phyloP scores from a whole-genome alignment of 441 rosid species.

The Erodium texanum region DNA sequence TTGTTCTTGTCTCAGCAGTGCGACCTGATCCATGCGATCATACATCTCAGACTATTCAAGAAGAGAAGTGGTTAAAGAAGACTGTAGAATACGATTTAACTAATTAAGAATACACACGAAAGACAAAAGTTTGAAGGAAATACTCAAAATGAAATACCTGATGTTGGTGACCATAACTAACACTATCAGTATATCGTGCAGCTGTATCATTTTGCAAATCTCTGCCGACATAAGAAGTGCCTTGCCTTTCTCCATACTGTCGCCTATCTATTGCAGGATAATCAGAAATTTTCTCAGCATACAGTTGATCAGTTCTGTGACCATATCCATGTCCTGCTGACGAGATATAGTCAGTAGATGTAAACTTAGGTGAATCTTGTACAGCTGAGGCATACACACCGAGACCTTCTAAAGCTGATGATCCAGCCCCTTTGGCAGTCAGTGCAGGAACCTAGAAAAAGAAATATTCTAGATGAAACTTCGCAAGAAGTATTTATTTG shows the following conservation, averaged over 20 bases:
- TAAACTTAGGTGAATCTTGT: slow-evolving; percentile 77
- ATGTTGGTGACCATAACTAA: slow-evolving; percentile 55
- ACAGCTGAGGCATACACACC: slow-evolving; percentile 52
- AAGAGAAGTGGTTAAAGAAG: slow-evolving; percentile 12
- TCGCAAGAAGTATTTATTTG: neutral
- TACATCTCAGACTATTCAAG: slow-evolving; percentile 55
- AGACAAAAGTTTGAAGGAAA: slow-evolving; percentile 5
- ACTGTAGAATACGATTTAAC: slow-evolving; percentile 9
- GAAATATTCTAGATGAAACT: slow-evolving; percentile 7
- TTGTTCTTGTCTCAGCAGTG: slow-evolving; percentile 79
- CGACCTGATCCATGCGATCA: slow-evolving; percentile 72
- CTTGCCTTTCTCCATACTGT: slow-evolving; percentile 65
- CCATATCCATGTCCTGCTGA: slow-evolving; percentile 65
- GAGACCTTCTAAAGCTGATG: slow-evolving; percentile 61
- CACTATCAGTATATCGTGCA: slow-evolving; percentile 60
- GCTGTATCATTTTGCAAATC: slow-evolving; percentile 67
- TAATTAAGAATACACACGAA: neutral
- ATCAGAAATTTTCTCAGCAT: slow-evolving; percentile 65
- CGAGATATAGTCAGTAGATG: slow-evolving; percentile 57
- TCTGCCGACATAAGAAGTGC: slow-evolving; percentile 59
- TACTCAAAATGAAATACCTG: slow-evolving; percentile 44
- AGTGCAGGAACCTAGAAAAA: slow-evolving; percentile 37
- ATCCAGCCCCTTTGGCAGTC: slow-evolving; percentile 44
- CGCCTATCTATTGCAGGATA: slow-evolving; percentile 65
- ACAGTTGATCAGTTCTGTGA: slow-evolving; percentile 65